phyloP scores from a whole-genome alignment of 2,329 filamentous ascomycete species.

The Aureobasidium sp. region DNA sequence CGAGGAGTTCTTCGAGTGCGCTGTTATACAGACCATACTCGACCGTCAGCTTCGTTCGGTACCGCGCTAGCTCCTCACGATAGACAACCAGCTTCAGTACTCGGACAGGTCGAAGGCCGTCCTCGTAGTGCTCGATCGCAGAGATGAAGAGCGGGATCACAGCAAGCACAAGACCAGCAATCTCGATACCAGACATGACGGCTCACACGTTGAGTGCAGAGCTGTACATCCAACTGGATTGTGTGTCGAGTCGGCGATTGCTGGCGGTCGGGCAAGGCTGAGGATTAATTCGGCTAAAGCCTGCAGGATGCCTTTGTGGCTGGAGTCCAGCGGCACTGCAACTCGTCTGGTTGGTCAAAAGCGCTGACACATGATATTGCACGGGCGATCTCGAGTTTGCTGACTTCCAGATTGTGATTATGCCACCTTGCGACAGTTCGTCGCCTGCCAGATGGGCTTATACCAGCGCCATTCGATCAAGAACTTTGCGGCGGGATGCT shows the following conservation, averaged over 20 bases:
- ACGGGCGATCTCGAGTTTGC: too few relatives aligned
- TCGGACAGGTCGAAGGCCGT: neutral
- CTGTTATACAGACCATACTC: neutral
- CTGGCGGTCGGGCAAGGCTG: too few relatives aligned
- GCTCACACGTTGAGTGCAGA: neutral
- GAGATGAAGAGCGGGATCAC: neutral
- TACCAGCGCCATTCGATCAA: too few relatives aligned
- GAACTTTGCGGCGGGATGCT: too few relatives aligned
- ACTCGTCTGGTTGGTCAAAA: neutral
- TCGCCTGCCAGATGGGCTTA: neutral
- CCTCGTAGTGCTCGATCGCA: neutral
- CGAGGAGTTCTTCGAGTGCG: neutral
- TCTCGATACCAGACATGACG: neutral
- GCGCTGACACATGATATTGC: neutral
- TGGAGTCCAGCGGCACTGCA: neutral
- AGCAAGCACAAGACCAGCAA: neutral
- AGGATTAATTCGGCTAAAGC: neutral
- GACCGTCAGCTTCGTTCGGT: neutral
- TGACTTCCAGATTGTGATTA: too few relatives aligned
- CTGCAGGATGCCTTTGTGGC: neutral
- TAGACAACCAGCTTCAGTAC: neutral
- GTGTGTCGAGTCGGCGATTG: too few relatives aligned
- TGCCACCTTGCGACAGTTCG: too few relatives aligned
- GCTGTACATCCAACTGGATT: too few relatives aligned
- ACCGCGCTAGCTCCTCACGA: neutral